Base-by-base conservation (phyloP, 495 filamentous ascomycete genomes). In the Letharia columbiana region DNA sequence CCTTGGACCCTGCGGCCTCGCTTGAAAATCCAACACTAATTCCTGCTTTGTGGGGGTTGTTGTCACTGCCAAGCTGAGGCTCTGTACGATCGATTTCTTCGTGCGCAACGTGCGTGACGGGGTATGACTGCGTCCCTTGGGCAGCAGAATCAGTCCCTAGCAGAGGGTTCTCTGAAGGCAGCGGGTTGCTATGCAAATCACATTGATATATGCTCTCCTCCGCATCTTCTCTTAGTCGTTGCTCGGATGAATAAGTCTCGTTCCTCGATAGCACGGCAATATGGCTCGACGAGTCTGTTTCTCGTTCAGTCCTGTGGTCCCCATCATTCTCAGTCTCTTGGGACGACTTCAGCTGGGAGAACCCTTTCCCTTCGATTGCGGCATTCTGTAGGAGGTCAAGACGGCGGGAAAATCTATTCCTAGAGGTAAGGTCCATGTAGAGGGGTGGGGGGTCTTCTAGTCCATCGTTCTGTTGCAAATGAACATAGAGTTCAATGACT, bases 401-500 rank as follows among this genome's bases (percentile, higher is more conserved):
- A 60, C 85, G 78, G 66, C 75, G 74, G 11, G 82, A 74, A 50
- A 87, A 77, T 58, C 80, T 80, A 18, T 77, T 74, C 71, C 78
- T 82, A 28, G 77, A 79, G 44, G 70, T 76, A 47, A 91, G 77
- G 10, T 75, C 78, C 45, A 89, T 73, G 66, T 83, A 83, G 17
- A 90, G 73, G 11, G 85, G 80, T 37, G 82, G 81, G 1, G 81
- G 77, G 31, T 81, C 73, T 44, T 80, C 75, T 60, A 75, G 71
- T 31, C 82, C 84, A 71, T 89, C 88, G 66, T 90, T 85, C 40
- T 75, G 77, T 61, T 82, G 80, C 47, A 91, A 75, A 9, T 77
- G 75, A 54, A 85, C 68, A 67, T 86, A 86, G 31, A 87, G 67
- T 49, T 85, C 77, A 52, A 90, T 64, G 39, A 91, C 75, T 56